Conservation (phyloP, 208 protist genomes). For the Naegleria fowleri region DNA sequence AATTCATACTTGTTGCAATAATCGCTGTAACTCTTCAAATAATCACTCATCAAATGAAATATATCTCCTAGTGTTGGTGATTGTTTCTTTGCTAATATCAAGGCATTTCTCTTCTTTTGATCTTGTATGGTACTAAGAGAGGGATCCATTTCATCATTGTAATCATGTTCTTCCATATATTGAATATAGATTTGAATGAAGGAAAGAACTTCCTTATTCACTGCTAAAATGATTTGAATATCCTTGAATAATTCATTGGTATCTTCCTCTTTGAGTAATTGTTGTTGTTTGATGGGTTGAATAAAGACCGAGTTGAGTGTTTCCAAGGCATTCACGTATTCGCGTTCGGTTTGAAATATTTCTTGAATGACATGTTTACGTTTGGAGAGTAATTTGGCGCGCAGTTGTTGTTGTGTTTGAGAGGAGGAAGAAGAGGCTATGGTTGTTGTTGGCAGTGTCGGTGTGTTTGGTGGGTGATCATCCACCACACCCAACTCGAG, state of each 20-base stretch:
- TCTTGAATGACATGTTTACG: not conserved
- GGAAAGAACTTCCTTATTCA: slow-evolving; percentile 3
- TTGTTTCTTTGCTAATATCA: not conserved
- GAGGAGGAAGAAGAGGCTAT: not conserved
- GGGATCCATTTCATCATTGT: not conserved
- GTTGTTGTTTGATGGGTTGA: not conserved
- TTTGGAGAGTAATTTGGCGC: not conserved
- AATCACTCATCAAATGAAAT: not conserved
- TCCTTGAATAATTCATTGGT: not conserved
- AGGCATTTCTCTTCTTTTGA: not conserved
- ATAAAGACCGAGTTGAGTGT: not conserved
- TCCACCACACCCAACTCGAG: no score
- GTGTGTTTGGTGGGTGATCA: not conserved
- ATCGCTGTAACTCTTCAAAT: not conserved
- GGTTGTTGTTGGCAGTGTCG: not conserved
- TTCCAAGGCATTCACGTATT: not conserved
- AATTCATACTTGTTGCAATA: slow-evolving; percentile 17
- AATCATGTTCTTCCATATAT: not conserved
- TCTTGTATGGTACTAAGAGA: not conserved
- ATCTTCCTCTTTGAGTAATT: not conserved
- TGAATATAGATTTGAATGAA: not conserved
- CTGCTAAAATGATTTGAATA: not conserved
- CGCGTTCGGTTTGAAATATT: not conserved
- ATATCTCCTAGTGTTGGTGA: not conserved
- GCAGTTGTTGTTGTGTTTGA: not conserved